Evolutionary conservation across 306 rosid species (phyloP).

Genomic region (Casuarina glauca): DNA sequence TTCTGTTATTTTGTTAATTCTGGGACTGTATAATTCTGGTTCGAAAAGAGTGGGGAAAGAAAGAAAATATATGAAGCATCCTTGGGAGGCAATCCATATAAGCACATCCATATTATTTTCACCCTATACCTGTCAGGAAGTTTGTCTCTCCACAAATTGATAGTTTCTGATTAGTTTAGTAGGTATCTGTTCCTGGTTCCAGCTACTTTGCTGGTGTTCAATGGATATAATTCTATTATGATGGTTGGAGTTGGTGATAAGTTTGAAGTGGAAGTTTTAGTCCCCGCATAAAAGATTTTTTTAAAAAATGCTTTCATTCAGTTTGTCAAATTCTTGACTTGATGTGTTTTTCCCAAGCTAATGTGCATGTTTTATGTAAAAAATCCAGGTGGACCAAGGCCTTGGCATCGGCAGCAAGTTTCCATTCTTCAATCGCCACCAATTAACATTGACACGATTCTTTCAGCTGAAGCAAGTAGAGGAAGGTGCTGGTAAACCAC

Average conservation of each 20-base stretch:
- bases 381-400: conserved; percentile 92
- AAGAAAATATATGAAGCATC: background rate
- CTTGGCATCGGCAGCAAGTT: conserved; percentile 86
- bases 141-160: background rate
- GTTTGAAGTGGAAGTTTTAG: background rate
- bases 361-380: conserved; percentile 11
- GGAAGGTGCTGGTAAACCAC: conserved; percentile 94
- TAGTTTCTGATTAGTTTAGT: background rate
- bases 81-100: background rate
- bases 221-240: background rate
- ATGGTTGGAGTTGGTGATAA: background rate
- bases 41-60: background rate
- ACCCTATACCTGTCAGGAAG: background rate
- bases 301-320: background rate
- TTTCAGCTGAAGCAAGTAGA: conserved; percentile 71
- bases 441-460: conserved; percentile 79
- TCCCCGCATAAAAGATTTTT: background rate
- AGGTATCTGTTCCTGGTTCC: background rate
- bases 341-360: conserved; percentile 22
- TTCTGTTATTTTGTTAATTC: background rate
- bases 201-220: background rate
- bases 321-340: background rate
- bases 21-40: background rate
- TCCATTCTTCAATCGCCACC: conserved; percentile 97
- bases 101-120: background rate